phyloP scores from a whole-genome alignment of 495 filamentous ascomycete species.

The Penicillium arizonense region DNA sequence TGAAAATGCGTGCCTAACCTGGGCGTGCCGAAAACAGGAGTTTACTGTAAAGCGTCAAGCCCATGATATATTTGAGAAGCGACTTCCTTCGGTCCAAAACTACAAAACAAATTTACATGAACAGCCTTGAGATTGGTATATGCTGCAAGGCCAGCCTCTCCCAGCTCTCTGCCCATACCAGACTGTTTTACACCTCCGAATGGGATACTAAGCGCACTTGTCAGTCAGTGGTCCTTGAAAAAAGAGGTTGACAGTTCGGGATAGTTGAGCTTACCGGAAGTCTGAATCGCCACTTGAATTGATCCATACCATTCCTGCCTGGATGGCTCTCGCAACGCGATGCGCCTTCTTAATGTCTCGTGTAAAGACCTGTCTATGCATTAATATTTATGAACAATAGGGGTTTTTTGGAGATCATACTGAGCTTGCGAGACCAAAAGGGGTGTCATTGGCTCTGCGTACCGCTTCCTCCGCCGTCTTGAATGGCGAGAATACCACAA shows the following conservation, averaged over 20 bases:
- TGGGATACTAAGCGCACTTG: slow-evolving; percentile 64
- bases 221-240: too few species aligned
- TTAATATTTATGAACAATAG: too few species aligned
- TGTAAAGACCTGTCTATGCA: too few species aligned
- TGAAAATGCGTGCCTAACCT: too few species aligned
- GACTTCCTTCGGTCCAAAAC: too few species aligned
- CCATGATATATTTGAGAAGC: too few species aligned
- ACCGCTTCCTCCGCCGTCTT: neutral
- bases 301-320: slow-evolving; percentile 59
- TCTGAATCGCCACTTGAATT: slow-evolving; percentile 72
- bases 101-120: slow-evolving; percentile 48
- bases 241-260: too few species aligned
- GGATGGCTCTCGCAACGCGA: neutral
- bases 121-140: slow-evolving; percentile 72
- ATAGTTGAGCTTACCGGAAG: too few species aligned
- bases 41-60: too few species aligned
- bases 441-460: neutral
- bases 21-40: too few species aligned
- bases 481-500: neutral
- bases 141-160: slow-evolving; percentile 68
- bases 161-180: slow-evolving; percentile 78
- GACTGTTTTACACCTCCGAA: slow-evolving; percentile 89
- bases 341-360: neutral
- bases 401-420: too few species aligned
- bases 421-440: neutral